Evolutionary conservation across 2,329 filamentous ascomycete species (phyloP).

Genomic region (Apiospora arundinis): DNA sequence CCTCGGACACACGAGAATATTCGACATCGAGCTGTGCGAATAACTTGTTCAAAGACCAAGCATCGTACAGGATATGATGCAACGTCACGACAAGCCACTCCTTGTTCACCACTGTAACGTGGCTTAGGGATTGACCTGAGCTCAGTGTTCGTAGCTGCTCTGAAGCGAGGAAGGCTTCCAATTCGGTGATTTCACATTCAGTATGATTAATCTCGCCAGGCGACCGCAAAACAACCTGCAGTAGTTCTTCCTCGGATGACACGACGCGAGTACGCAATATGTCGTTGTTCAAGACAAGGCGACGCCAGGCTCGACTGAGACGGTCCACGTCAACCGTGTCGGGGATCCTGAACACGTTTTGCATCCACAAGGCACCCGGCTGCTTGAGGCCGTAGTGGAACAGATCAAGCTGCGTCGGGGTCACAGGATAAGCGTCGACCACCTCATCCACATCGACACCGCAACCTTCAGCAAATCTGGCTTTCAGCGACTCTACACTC

Average conservation of each 20-base stretch:
- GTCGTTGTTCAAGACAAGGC: background rate
- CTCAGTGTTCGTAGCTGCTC: background rate
- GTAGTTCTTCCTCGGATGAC: background rate
- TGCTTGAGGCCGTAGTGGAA: background rate
- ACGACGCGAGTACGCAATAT: slow-evolving; percentile 8
- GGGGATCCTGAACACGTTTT: slow-evolving; percentile 12
- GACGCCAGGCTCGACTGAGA: background rate
- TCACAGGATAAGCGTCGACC: background rate
- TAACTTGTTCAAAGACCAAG: slow-evolving; percentile 12
- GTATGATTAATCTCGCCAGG: background rate
- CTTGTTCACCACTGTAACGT: background rate
- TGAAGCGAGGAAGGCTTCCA: background rate
- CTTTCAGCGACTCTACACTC: background rate
- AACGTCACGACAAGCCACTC: slow-evolving; percentile 1
- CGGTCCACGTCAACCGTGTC: background rate
- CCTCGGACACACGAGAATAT: background rate
- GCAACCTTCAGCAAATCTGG: background rate
- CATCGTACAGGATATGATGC: background rate
- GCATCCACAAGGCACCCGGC: slow-evolving; percentile 8
- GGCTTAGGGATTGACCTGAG: background rate
- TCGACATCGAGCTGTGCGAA: background rate
- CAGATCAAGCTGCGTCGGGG: background rate
- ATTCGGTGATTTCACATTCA: background rate
- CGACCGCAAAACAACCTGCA: background rate
- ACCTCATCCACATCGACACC: background rate